A percentile compares a stretch with the other conserved stretches of the same genome.
phyloP scores from a whole-genome alignment of 495 filamentous ascomycete genomes.

The Trichocladium uniseriatum region DNA sequence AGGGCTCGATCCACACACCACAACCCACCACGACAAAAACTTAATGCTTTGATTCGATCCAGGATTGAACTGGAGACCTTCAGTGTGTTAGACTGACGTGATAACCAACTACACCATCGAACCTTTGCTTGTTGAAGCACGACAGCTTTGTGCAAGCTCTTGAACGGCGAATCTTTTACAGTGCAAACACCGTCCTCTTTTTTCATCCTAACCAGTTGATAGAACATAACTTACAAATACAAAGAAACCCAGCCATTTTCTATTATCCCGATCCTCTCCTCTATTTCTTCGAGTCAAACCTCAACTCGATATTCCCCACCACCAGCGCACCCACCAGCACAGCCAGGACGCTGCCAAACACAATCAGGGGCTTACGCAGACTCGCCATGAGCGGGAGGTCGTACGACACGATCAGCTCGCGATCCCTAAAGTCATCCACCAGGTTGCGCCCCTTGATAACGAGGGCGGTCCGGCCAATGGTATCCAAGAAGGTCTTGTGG shows the following conservation, averaged over 20 bases:
- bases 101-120: conserved; percentile 18
- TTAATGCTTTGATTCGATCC: conserved; percentile 8
- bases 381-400: conserved; percentile 66
- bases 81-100: conserved; percentile 12
- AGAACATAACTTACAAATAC: background rate
- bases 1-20: background rate
- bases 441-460: conserved; percentile 74
- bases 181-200: background rate
- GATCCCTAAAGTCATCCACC: conserved; percentile 77
- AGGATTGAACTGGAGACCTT: conserved; percentile 19
- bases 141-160: too few species aligned
- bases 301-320: conserved; percentile 62
- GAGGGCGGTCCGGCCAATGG: conserved; percentile 74
- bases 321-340: conserved; percentile 69
- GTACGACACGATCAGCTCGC: conserved; percentile 79
- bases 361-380: conserved; percentile 76
- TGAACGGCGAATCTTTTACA: too few species aligned
- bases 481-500: conserved; percentile 84
- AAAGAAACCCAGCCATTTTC: conserved; percentile 5
- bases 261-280: conserved; percentile 15
- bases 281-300: conserved; percentile 31
- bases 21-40: background rate
- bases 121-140: conserved; percentile 2
- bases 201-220: background rate
- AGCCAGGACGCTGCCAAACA: conserved; percentile 64